Evolutionary conservation across 148 eudicot species (phyloP).

Genomic region (Amaranthus hypochondriacus): DNA sequence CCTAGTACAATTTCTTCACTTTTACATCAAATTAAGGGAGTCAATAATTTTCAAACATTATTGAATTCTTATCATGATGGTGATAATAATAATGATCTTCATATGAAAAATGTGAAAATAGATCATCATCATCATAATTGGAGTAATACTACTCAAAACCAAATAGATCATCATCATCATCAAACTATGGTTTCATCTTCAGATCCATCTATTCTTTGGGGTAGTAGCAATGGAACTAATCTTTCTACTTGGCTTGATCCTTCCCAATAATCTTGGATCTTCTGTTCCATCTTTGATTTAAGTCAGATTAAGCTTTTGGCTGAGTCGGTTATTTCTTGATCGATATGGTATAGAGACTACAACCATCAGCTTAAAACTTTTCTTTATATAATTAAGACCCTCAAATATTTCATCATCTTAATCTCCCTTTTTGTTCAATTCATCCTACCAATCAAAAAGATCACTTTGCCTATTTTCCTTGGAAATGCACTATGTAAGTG

Average conservation of each 20-base stretch:
- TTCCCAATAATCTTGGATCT: conserved; percentile 43
- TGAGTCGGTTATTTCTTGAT: too few relatives aligned
- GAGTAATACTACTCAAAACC: conserved; percentile 19
- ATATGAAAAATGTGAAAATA: conserved; percentile 33
- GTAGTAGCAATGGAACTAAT: conserved; percentile 18
- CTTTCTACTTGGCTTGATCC: conserved; percentile 67
- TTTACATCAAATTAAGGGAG: conserved; percentile 31
- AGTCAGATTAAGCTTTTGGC: too few relatives aligned
- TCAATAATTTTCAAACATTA: conserved; percentile 31
- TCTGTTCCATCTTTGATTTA: conserved; percentile 70
- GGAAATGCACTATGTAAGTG: neutral
- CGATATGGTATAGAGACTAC: too few relatives aligned
- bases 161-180: conserved; percentile 10
- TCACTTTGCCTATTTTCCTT: neutral
- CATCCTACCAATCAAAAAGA: conserved; percentile 3
- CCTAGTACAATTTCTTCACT: neutral
- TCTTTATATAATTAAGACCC: neutral
- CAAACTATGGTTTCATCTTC: conserved; percentile 27
- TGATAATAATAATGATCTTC: conserved; percentile 13
- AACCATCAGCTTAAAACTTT: too few relatives aligned
- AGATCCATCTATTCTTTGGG: conserved; percentile 51
- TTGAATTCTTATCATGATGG: conserved; percentile 36
- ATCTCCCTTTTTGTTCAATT: neutral
- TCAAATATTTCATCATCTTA: neutral
- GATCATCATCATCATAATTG: conserved; percentile 22